Evolutionary conservation across 2,329 filamentous ascomycete genomes (phyloP), one percentile per base, ranked within the genome.

Genomic region (Cladophialophora carrionii): DNA sequence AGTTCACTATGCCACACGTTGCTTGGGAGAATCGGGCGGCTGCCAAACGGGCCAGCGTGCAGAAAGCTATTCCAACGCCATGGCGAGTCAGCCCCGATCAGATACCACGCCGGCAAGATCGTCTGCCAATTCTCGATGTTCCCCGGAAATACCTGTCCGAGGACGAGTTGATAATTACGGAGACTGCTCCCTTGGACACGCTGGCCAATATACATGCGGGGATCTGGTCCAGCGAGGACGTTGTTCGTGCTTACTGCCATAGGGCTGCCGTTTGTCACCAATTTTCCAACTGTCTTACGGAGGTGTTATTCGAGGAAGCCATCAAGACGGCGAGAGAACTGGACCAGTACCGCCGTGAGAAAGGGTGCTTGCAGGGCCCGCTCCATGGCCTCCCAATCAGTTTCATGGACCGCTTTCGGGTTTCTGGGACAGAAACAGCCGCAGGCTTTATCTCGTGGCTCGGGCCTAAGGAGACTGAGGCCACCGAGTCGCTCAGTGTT

Each of bases 401-500:
- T 49, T 69, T 75, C 57, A 74, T 75, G 62, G 75, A 77, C 49
- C 67, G 59, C 29, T 72, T 72, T 43, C 62, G 67, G 37, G 64
- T 73, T 9, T 14, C 41, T 10, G 72, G 71, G 7, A 34, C 57
- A n/a, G 66, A 72, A 7, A 65, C 72, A 14, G 58, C 72, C 22
- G 58, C 62, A 10, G 72, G 72, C 7, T 67, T 69, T 31, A 69
- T 58, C n/a, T 64, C 65, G 32, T 67, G 64, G 53, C 64, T 70
- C 10, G 63, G 56, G 5, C 49, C 61, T 20, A 56, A 64, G 24
- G 55, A 67, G 4, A 60, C 57, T 8, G 17, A 48, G 22, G 62
- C 66, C 3, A 70, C 70, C 9, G 65, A 74, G 61, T 76, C 79
- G 0, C 70, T 77, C 0, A 72, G 84, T 7, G 81, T 82, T 0